phyloP scores from a whole-genome alignment of 2,329 filamentous ascomycete species.

The Cadophora luteo-olivacea region DNA sequence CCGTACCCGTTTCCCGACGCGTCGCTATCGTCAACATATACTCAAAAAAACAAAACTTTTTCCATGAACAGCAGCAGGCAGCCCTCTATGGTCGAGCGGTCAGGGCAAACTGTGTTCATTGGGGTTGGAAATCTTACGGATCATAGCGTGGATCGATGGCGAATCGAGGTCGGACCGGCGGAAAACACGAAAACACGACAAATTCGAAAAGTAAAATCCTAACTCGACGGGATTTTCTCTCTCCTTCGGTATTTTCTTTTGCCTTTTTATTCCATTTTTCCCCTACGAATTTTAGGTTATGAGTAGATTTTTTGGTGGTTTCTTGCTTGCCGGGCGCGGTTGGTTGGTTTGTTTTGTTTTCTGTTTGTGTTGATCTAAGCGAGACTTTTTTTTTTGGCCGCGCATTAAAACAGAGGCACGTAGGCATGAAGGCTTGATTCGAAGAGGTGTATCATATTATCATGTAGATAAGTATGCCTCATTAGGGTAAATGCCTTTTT shows the following conservation, averaged over 20 bases:
- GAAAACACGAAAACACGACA: no score
- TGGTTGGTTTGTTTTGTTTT: neutral
- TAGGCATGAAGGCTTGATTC: neutral
- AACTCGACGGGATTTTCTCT: neutral
- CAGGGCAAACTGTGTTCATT: constrained; percentile 7
- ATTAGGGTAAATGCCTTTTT: no score
- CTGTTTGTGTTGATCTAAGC: neutral
- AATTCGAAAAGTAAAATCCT: neutral
- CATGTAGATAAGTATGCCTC: no score
- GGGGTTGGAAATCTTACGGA: constrained; percentile 5
- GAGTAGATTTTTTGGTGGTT: neutral
- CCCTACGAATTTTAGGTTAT: neutral
- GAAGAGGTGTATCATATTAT: no score
- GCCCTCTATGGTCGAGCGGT: constrained; percentile 15
- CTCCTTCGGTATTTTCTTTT: neutral
- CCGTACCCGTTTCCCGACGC: neutral
- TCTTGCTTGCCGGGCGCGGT: neutral
- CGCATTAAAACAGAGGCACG: no score
- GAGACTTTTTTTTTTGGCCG: no score
- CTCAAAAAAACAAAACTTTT: neutral
- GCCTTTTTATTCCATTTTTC: neutral
- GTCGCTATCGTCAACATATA: neutral
- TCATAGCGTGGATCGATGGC: constrained; percentile 13
- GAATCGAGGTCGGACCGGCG: neutral
- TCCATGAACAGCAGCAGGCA: constrained; percentile 5